Conservation (phyloP, 495 filamentous ascomycete species). For the Daldinia grandis region DNA sequence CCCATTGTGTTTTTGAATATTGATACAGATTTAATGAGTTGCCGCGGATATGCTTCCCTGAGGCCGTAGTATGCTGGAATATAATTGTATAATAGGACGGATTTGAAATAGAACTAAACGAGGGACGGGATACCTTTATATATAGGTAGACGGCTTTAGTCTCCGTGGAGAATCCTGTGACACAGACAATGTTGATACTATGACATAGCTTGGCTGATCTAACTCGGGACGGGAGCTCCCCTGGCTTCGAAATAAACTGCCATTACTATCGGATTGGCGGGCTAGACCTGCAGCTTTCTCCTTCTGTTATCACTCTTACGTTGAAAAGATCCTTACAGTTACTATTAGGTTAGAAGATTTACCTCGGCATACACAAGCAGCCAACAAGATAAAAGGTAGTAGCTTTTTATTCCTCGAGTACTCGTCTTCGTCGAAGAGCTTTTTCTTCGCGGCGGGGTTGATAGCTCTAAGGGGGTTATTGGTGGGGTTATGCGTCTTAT, state of each 20-base stretch:
- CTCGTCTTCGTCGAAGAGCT: conserved; percentile 11
- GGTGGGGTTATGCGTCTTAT: conserved; percentile 28
- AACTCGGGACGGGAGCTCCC: conserved; percentile 15
- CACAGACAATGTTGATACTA: conserved; percentile 22
- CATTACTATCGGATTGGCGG: conserved; percentile 12
- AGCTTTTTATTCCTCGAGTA: conserved; percentile 4
- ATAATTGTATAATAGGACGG: neutral
- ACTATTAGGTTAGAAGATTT: neutral
- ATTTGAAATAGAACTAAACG: neutral
- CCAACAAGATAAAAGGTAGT: conserved; percentile 2
- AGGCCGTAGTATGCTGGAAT: neutral
- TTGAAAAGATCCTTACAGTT: neutral
- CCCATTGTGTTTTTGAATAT: conserved; percentile 59
- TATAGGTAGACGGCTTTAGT: conserved; percentile 7
- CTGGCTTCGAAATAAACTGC: neutral
- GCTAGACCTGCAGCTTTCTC: neutral
- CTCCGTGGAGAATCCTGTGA: conserved; percentile 5
- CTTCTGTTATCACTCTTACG: conserved; percentile 31
- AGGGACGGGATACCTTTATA: conserved; percentile 17
- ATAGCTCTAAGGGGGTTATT: conserved; percentile 27
- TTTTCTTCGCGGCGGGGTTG: conserved; percentile 28
- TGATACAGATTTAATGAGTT: neutral
- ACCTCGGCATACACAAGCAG: neutral
- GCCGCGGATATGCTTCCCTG: neutral
- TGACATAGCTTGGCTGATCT: conserved; percentile 31